Evolutionary conservation across 2,329 filamentous ascomycete genomes (phyloP).

Genomic region (Stagonosporopsis vannaccii): DNA sequence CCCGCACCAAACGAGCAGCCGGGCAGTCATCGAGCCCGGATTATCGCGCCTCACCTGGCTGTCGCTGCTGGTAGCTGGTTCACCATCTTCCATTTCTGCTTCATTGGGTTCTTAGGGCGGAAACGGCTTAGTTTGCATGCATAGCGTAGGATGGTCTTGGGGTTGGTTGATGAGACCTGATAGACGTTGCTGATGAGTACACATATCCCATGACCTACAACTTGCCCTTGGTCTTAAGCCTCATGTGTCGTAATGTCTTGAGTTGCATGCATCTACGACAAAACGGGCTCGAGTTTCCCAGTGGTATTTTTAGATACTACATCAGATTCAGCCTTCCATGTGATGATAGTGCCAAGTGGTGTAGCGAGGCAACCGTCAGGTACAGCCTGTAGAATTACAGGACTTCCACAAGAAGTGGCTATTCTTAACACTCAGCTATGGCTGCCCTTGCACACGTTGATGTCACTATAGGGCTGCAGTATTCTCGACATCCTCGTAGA

Average conservation of each 20-base stretch:
- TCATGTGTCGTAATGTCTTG: not conserved
- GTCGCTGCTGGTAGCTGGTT: constrained; percentile 1
- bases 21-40: constrained; percentile 16
- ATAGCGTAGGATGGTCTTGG: constrained; percentile 10
- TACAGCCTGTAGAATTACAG: not conserved
- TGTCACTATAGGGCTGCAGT: not conserved
- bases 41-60: not conserved
- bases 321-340: not conserved
- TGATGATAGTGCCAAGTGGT: constrained; percentile 6
- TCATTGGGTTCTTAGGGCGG: constrained; percentile 12
- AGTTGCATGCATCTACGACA: not conserved
- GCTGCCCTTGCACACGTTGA: not conserved
- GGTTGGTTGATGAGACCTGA: not conserved
- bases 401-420: not conserved
- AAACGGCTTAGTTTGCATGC: constrained; percentile 21
- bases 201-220: not conserved
- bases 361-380: constrained; percentile 3
- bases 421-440: constrained; percentile 12
- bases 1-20: constrained; percentile 16
- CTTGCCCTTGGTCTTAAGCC: not conserved
- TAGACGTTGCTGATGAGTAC: constrained; percentile 15
- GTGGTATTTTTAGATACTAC: not conserved
- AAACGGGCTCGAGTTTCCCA: not conserved
- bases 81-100: constrained; percentile 11
- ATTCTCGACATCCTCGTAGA: not conserved